Base-by-base conservation (phyloP, 2,329 filamentous ascomycete genomes). In the Paracoccidioides brasiliensis region DNA sequence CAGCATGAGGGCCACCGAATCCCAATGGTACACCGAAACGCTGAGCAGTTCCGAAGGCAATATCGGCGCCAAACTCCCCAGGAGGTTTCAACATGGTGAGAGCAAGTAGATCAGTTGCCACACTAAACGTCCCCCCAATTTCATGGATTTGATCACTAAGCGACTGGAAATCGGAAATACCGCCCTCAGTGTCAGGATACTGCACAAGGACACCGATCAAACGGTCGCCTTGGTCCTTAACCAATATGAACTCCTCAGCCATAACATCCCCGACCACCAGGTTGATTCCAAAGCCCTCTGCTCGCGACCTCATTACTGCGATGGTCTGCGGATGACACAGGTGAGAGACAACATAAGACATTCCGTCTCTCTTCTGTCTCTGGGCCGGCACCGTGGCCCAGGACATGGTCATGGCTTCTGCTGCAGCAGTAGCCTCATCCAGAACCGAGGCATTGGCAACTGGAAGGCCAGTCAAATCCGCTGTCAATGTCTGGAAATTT, bases 391-490 rank as follows among this genome's bases (percentile, higher is more conserved):
- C 77, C 28, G 82, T 80, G 65, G 88, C 90, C 72, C 95, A 73
- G 0, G 90, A 91, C 70, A 97, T 79, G 12, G 90, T 96, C 90
- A 97, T 93, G 60, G 91, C 91, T 75, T 97, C 91, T 33, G 90
- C 88, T 12, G 90, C 91, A 10, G 91, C 91, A 1, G 91, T 96
- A 28, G 86, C 84, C 73, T 96, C 91, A 64, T 96, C 91, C 44
- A 96, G 76, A 51, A 96, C 78, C 46, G 89, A 95, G 43, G 91
- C 89, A 75, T 97, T 96, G 58, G 91, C 82, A 60, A 96, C 89
- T 28, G 88, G 82, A 35, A 97, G 79, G 1, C 82, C 89, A 0
- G 91, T 96, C 61, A 97, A 76, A 67, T 96, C 91, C 2, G 84
- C 83, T 7, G 95, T 85, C 76, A 97, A 78, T 15, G 91, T 97